A percentile compares a stretch with the other conserved stretches of the same genome.
Evolutionary conservation across 2,329 filamentous ascomycete genomes (phyloP).

Genomic region (Diaporthe eres): DNA sequence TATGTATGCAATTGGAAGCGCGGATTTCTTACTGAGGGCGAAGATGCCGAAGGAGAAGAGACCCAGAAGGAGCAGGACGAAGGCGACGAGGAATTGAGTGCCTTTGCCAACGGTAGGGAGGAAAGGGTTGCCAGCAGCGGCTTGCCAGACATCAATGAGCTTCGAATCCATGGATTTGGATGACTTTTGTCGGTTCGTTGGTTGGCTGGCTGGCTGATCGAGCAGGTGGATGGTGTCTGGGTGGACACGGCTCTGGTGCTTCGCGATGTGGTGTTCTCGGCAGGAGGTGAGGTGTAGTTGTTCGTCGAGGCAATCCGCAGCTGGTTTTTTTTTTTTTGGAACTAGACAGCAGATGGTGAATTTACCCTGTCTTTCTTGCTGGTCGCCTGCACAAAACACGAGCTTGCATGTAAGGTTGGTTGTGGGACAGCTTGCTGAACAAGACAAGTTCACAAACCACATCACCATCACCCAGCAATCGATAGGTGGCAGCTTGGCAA

Average conservation of each 20-base stretch:
- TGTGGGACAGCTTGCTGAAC: neutral
- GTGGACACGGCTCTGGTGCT: neutral
- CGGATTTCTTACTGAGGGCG: constrained; percentile 78
- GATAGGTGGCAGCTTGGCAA: constrained; percentile 33
- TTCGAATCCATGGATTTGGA: constrained; percentile 77
- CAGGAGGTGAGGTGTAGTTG: neutral
- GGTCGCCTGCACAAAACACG: constrained; percentile 11
- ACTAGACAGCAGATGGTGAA: neutral
- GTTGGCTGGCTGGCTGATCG: neutral
- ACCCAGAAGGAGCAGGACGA: constrained; percentile 80
- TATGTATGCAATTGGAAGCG: neutral
- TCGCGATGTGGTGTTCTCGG: neutral
- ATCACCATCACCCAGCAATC: constrained; percentile 20
- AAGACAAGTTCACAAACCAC: constrained; percentile 4
- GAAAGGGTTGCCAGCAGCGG: constrained; percentile 89
- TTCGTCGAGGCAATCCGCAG: neutral
- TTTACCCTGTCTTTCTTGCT: neutral
- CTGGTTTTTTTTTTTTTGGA: neutral
- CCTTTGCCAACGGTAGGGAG: constrained; percentile 84
- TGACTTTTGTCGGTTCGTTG: constrained; percentile 10
- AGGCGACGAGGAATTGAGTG: constrained; percentile 86
- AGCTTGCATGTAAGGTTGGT: neutral
- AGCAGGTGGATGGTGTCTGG: neutral
- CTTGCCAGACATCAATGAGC: constrained; percentile 93
- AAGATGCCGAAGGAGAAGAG: constrained; percentile 84